phyloP scores from a whole-genome alignment of 2,329 filamentous ascomycete genomes.

The Diaporthe sp. region DNA sequence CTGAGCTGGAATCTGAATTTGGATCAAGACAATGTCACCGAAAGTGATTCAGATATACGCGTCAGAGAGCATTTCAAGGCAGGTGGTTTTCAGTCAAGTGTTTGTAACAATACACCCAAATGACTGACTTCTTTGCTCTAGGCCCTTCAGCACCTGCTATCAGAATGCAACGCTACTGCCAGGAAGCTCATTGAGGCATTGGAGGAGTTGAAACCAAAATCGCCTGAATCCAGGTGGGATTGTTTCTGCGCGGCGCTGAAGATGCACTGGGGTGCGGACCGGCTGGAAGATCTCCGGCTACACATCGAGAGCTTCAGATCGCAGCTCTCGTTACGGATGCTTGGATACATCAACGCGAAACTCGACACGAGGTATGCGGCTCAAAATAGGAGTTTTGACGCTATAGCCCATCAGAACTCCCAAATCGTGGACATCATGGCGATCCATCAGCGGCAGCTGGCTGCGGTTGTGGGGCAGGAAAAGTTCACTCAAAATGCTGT shows the following conservation, averaged over 20 bases:
- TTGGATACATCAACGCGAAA: neutral
- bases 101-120: neutral
- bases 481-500: neutral
- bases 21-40: neutral
- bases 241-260: neutral
- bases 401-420: neutral
- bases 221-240: neutral
- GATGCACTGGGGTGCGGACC: neutral
- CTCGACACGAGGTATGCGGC: neutral
- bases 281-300: neutral
- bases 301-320: neutral
- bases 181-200: neutral
- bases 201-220: neutral
- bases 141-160: neutral
- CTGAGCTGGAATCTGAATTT: neutral
- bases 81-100: neutral
- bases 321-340: neutral
- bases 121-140: neutral
- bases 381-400: neutral
- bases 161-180: neutral
- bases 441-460: neutral
- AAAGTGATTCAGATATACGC: neutral
- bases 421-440: neutral
- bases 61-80: neutral
- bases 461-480: neutral